phyloP scores from a whole-genome alignment of 2,329 filamentous ascomycete genomes.

The Phialophora tarda region DNA sequence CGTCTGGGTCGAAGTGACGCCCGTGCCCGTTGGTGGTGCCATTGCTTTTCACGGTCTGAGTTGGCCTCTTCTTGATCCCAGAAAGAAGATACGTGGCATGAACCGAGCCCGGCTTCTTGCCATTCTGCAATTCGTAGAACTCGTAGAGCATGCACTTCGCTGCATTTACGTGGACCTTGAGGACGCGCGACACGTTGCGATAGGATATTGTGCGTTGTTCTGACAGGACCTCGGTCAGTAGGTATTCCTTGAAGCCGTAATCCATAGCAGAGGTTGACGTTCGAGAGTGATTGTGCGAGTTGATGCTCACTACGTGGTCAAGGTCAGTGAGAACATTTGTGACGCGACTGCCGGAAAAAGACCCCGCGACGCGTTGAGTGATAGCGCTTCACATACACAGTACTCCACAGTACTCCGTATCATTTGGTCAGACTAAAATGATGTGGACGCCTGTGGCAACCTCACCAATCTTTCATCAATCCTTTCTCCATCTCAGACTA shows the following conservation, averaged over 20 bases:
- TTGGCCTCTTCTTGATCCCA: conserved; percentile 63
- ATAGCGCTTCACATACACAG: neutral
- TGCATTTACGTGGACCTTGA: conserved; percentile 82
- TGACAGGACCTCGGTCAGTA: conserved; percentile 76
- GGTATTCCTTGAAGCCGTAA: conserved; percentile 69
- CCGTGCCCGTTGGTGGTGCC: conserved; percentile 35
- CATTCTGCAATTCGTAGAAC: conserved; percentile 79
- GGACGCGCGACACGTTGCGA: conserved; percentile 77
- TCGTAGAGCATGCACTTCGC: conserved; percentile 93
- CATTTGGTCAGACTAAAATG: neutral
- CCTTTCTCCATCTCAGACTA: neutral
- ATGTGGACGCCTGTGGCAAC: neutral
- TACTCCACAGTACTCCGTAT: neutral
- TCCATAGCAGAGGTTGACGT: conserved; percentile 8
- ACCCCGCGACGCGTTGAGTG: conserved; percentile 1
- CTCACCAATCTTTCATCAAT: neutral
- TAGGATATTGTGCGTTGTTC: conserved; percentile 80
- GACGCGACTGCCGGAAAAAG: neutral
- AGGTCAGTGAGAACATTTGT: neutral
- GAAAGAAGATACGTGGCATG: conserved; percentile 91
- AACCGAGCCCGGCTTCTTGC: conserved; percentile 73
- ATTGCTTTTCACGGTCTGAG: conserved; percentile 25
- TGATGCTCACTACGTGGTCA: neutral
- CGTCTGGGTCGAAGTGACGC: conserved; percentile 68
- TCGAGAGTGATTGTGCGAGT: neutral